Conservation (phyloP, 306 rosid genomes). For the Glycyrrhiza uralensis region DNA sequence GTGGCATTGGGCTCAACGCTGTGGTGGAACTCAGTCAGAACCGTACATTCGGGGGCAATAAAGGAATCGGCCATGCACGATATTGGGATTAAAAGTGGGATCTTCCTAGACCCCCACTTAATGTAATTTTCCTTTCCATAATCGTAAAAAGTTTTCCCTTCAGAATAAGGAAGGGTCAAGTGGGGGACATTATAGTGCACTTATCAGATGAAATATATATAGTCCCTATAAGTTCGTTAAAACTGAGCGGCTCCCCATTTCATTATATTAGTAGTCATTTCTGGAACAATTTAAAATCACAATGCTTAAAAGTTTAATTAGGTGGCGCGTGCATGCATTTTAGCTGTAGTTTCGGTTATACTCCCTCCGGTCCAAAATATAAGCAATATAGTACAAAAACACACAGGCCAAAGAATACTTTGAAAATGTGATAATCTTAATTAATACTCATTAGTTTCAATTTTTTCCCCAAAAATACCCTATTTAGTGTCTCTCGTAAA, state of each 20-base stretch:
- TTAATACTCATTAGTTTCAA: no score
- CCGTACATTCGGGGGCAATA: not conserved
- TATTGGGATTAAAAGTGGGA: slow-evolving; percentile 34
- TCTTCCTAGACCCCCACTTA: slow-evolving; percentile 53
- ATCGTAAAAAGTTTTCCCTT: slow-evolving; percentile 29
- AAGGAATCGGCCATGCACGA: slow-evolving; percentile 21
- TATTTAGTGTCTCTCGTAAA: no score
- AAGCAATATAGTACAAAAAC: no score
- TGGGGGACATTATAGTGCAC: not conserved
- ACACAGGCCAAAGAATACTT: no score
- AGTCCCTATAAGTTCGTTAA: slow-evolving; percentile 20
- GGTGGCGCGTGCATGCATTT: not conserved
- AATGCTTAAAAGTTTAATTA: not conserved
- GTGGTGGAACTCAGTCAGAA: not conserved
- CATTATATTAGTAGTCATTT: not conserved
- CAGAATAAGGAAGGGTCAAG: slow-evolving; percentile 37
- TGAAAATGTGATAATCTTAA: no score
- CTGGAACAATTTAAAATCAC: not conserved
- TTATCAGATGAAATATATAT: slow-evolving; percentile 29
- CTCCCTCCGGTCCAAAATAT: no score
- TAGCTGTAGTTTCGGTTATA: not conserved
- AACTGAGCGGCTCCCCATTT: not conserved
- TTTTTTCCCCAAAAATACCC: no score
- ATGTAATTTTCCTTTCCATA: not conserved
- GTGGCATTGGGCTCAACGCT: slow-evolving; percentile 24